phyloP scores from a whole-genome alignment of 2,329 filamentous ascomycete genomes.

The Ophiostoma sp. region DNA sequence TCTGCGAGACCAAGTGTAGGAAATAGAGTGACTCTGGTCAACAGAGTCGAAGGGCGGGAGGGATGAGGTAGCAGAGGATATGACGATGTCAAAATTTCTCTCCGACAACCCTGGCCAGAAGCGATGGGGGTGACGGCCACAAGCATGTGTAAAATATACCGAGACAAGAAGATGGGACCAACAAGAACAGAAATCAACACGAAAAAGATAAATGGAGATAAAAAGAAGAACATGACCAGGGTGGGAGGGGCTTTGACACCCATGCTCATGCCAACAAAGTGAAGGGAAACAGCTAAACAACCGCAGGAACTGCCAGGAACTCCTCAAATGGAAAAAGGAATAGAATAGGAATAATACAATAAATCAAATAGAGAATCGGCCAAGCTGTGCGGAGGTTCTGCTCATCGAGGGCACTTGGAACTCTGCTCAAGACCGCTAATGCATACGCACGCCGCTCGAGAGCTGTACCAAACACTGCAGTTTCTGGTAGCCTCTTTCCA shows the following conservation, averaged over 20 bases:
- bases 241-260: slow-evolving; percentile 12
- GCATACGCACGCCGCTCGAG: slow-evolving; percentile 10
- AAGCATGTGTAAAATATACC: neutral
- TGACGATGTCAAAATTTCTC: neutral
- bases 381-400: neutral
- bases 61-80: neutral
- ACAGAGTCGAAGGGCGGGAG: neutral
- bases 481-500: slow-evolving; percentile 8
- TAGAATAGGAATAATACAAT: neutral
- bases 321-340: neutral
- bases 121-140: neutral
- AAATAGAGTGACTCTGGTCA: neutral
- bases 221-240: neutral
- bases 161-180: neutral
- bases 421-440: slow-evolving; percentile 13
- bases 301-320: slow-evolving; percentile 10
- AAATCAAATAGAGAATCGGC: neutral
- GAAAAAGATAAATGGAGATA: slow-evolving; percentile 6
- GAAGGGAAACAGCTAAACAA: neutral
- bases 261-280: neutral
- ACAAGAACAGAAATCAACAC: neutral
- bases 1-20: neutral
- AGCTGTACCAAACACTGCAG: neutral
- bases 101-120: neutral
- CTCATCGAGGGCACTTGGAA: neutral